Percentiles rank a stretch among this genome's conserved stretches.
Conservation (phyloP, 2,329 filamentous ascomycete genomes). For the Epichloe scottii region DNA sequence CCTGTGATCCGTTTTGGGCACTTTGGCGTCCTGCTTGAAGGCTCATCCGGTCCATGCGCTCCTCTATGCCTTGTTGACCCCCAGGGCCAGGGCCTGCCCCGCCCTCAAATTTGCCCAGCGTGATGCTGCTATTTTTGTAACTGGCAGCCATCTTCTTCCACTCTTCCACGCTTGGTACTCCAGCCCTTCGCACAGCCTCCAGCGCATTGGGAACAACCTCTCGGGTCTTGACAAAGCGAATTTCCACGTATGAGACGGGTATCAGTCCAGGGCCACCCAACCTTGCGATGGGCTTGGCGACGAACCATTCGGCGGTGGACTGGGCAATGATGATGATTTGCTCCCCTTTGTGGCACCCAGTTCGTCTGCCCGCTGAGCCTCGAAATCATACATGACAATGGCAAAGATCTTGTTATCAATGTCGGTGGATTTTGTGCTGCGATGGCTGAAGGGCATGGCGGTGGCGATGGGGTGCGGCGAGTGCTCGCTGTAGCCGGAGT, state of each 20-base stretch:
- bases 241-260: constrained; percentile 92
- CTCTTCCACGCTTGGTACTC: constrained; percentile 89
- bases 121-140: constrained; percentile 98
- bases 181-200: constrained; percentile 76
- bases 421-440: constrained; percentile 39
- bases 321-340: constrained; percentile 97
- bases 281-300: constrained; percentile 95
- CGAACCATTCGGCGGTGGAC: constrained; percentile 98
- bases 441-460: constrained; percentile 18
- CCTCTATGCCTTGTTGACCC: constrained; percentile 40
- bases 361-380: constrained; percentile 90
- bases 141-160: constrained; percentile 99
- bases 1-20: constrained; percentile 14
- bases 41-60: constrained; percentile 69
- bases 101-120: constrained; percentile 75
- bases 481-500: constrained; percentile 62
- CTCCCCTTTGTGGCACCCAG: constrained; percentile 86
- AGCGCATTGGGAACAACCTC: constrained; percentile 69
- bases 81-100: constrained; percentile 28
- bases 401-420: constrained; percentile 87
- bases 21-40: constrained; percentile 30
- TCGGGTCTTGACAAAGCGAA: constrained; percentile 84
- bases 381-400: constrained; percentile 93
- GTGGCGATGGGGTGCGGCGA: constrained; percentile 16
- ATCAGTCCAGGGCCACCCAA: constrained; percentile 93